phyloP scores from a whole-genome alignment of 192 early-diverging fungal genomes.

The Linderina pennispora region DNA sequence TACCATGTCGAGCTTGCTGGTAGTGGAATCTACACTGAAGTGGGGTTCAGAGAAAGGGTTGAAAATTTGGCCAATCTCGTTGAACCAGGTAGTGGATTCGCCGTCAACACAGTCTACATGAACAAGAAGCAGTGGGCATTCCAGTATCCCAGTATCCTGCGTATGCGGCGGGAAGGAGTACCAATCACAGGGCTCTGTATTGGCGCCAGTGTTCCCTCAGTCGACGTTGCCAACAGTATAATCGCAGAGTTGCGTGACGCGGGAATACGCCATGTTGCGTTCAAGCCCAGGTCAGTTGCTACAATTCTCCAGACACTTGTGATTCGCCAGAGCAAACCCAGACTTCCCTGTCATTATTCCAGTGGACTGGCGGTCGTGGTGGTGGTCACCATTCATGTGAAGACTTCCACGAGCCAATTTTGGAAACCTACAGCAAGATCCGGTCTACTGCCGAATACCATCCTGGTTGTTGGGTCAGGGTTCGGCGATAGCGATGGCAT shows the following conservation, averaged over 20 bases:
- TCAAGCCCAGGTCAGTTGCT: slow-evolving; percentile 79
- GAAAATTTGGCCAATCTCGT: slow-evolving; percentile 74
- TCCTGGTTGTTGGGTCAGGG: slow-evolving; percentile 87
- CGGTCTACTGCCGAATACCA: slow-evolving; percentile 73
- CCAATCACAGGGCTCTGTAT: slow-evolving; percentile 83
- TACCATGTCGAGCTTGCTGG: slow-evolving; percentile 84
- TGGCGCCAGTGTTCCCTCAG: slow-evolving; percentile 78
- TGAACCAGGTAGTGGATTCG: slow-evolving; percentile 73
- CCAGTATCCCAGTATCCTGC: slow-evolving; percentile 71
- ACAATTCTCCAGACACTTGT: slow-evolving; percentile 72
- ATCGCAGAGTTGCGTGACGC: slow-evolving; percentile 62
- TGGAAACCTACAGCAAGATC: slow-evolving; percentile 69
- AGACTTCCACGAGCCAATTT: slow-evolving; percentile 79
- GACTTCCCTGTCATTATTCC: slow-evolving; percentile 79
- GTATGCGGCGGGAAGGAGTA: slow-evolving; percentile 76
- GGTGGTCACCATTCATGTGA: slow-evolving; percentile 93
- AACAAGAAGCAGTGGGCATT: slow-evolving; percentile 63
- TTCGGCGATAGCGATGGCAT: slow-evolving; percentile 85
- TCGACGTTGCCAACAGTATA: slow-evolving; percentile 76
- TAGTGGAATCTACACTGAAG: slow-evolving; percentile 79
- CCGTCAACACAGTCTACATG: slow-evolving; percentile 76
- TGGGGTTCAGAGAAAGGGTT: slow-evolving; percentile 60
- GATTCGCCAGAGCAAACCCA: slow-evolving; percentile 74
- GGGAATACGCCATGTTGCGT: slow-evolving; percentile 71
- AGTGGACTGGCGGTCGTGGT: slow-evolving; percentile 90